phyloP scores from a whole-genome alignment of 352 stramenopile species.

The Phytophthora sp. region DNA sequence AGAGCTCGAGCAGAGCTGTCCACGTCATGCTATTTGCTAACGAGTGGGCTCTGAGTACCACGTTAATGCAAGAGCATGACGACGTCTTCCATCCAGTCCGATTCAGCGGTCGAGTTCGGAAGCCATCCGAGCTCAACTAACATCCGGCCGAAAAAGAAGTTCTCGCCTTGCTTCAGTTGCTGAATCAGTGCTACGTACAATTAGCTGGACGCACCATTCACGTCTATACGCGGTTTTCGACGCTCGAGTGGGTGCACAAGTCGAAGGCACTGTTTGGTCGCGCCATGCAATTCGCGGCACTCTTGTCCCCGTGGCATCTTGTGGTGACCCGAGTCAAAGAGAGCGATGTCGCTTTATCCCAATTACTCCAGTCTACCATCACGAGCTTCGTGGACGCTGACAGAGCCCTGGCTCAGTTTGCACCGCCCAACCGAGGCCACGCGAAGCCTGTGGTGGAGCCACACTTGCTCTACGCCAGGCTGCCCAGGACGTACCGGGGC shows the following conservation, averaged over 20 bases:
- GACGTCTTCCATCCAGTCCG: neutral
- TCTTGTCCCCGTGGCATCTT: neutral
- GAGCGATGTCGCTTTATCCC: neutral
- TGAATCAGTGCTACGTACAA: neutral
- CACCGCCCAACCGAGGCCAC: no score
- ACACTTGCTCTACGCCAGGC: no score
- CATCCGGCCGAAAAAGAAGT: neutral
- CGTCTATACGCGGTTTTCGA: neutral
- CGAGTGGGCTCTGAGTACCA: neutral
- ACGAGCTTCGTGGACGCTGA: no score
- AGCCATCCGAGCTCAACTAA: no score
- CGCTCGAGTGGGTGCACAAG: neutral
- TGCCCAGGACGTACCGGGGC: no score
- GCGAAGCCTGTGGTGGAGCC: no score
- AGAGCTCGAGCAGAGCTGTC: neutral
- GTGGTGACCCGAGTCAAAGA: neutral
- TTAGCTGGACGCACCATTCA: neutral
- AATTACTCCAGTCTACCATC: no score
- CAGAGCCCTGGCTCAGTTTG: no score
- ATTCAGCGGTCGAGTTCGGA: neutral
- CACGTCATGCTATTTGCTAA: neutral
- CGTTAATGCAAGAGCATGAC: neutral
- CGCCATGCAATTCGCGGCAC: neutral
- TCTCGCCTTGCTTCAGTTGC: neutral
- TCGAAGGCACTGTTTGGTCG: neutral